Evolutionary conservation across 345 rosid species (phyloP).

Genomic region (Brassica nigra): DNA sequence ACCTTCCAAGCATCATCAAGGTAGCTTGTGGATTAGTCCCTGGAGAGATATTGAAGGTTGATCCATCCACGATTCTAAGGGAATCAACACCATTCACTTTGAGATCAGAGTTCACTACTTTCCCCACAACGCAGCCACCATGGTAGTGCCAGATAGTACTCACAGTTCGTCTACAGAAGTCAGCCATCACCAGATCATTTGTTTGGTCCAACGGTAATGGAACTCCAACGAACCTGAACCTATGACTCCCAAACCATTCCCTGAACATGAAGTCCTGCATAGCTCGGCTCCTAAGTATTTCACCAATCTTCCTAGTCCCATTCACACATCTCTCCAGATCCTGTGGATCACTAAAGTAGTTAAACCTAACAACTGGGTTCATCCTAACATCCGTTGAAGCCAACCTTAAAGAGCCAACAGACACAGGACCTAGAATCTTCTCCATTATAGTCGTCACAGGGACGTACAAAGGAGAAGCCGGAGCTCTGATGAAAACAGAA

Average conservation of each 20-base stretch:
- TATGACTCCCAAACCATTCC: constrained; percentile 71
- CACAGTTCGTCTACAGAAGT: constrained; percentile 76
- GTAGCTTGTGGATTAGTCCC: constrained; percentile 99
- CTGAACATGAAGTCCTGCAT: constrained; percentile 70
- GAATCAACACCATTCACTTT: constrained; percentile 54
- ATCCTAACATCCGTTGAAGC: constrained; percentile 89
- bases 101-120: constrained; percentile 69
- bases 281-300: constrained; percentile 62
- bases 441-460: constrained; percentile 91
- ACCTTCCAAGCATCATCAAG: constrained; percentile 95
- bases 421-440: constrained; percentile 71
- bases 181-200: constrained; percentile 56
- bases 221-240: constrained; percentile 77
- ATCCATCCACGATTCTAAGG: constrained; percentile 85
- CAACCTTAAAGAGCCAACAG: constrained; percentile 72
- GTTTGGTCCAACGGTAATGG: constrained; percentile 68
- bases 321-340: constrained; percentile 82
- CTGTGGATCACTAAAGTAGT: constrained; percentile 69
- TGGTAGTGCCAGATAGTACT: constrained; percentile 98
- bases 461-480: constrained; percentile 62
- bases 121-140: constrained; percentile 84
- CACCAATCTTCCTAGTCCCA: constrained; percentile 73
- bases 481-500: constrained; percentile 59
- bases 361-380: constrained; percentile 81
- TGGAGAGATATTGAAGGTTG: constrained; percentile 68